These are phyloP conservation scores for Globisporangium emineosum DNA, from an alignment of 352 stramenopile species.

Conservation along the genomic window DNA sequence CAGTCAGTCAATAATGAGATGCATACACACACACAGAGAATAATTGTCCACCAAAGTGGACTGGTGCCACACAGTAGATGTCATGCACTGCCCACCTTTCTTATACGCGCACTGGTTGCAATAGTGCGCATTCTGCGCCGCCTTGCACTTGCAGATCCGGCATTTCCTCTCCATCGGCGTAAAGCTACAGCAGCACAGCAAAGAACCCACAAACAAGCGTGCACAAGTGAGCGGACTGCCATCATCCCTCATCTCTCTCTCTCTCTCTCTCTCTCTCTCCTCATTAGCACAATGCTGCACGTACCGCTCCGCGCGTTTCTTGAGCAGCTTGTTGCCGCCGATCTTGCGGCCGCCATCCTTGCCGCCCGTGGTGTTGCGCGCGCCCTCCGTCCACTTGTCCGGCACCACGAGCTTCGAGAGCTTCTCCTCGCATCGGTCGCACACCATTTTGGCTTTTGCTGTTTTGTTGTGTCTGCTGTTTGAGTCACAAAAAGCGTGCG, in stretches of 20 bases:
- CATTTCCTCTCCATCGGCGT: conserved; percentile 51
- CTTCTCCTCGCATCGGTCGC: conserved; percentile 73
- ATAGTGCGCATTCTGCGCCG: conserved; percentile 55
- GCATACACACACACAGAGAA: not conserved
- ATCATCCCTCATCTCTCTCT: not conserved
- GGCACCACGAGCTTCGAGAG: conserved; percentile 74
- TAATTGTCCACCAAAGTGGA: too few species aligned
- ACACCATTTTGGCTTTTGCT: conserved; percentile 46
- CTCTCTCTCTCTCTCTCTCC: not conserved
- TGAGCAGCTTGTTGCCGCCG: conserved; percentile 37
- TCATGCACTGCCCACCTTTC: conserved; percentile 40
- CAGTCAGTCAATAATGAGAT: too few species aligned
- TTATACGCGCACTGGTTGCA: conserved; percentile 79
- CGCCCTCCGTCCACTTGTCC: conserved; percentile 71
- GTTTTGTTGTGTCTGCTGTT: not conserved
- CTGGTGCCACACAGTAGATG: too few species aligned
- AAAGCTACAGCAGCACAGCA: conserved; percentile 25
- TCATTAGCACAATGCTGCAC: not conserved
- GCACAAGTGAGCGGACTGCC: not conserved
- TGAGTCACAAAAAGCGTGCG: too few species aligned
- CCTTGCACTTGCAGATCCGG: conserved; percentile 63
- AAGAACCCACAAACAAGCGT: conserved; percentile 7
- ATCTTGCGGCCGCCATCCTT: conserved; percentile 50
- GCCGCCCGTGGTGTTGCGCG: conserved; percentile 50
- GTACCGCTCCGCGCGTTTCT: conserved; percentile 45